Evolutionary conservation across 148 eudicot species (phyloP), one percentile per base, ranked within the genome.

Genomic region (Nyssa sinensis): DNA sequence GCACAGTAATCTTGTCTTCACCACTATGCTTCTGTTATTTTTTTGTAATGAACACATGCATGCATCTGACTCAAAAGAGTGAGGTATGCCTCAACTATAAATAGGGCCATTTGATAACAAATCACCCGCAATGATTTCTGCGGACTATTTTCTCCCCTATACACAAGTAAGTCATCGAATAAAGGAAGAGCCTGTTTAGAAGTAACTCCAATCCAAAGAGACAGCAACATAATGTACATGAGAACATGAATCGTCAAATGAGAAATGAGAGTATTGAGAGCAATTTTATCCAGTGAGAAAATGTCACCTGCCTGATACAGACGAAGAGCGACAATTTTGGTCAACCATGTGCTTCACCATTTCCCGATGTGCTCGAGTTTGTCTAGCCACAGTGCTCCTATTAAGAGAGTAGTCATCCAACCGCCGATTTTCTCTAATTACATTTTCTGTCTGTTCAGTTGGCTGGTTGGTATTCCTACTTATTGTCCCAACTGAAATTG

Each of bases 331-430:
- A 67, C 59, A 21, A n/a, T 77, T 62, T 31, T 63, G 69, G 51
- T 62, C 75, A 34, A 64, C 58, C 47, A 77, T 55, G 10, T 49
- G 80, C 69, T 69, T 77, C 53, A 77, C 74, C 34, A 63, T 44
- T 63, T 39, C 80, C 29, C 10, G 23, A 16, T 77, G 64, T 55
- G 71, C 7, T 57, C 31, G 9, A 29, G 59, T 53, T 14, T 53
- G 69, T 13, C 28, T 27, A 23, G 70, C 74, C 4, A 33, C 53
- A 16, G 60, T 37, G 27, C 34, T 51, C 11, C 17, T 74, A 0
- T 35, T 28, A 17, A 16, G 32, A 23, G 34, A 5, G 6, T 64
- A 39, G 49, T 14, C 49, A 41, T 7, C 49, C 49, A 41, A 41
- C 1, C 13, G 8, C 12, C 12, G 49, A 14, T 11, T 14, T 14